phyloP scores from a whole-genome alignment of 2,329 filamentous ascomycete species.

The Hymenoscyphus fraxineus region DNA sequence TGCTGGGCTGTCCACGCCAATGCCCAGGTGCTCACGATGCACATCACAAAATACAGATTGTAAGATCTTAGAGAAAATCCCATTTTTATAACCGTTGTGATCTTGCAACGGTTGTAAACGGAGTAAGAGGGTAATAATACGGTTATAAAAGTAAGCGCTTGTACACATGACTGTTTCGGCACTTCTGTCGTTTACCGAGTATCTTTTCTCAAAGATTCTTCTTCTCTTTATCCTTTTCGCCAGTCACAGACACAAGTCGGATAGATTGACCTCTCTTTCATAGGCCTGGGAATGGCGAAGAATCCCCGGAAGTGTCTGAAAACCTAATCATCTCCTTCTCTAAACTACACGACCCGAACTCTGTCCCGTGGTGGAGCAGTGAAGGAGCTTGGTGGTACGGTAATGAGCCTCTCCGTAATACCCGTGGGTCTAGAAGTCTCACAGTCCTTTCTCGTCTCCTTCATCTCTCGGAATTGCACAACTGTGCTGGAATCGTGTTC shows the following conservation, averaged over 20 bases:
- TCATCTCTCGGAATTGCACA: conserved; percentile 46
- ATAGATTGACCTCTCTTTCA: conserved; percentile 35
- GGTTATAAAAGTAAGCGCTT: too few relatives aligned
- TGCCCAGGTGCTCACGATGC: too few relatives aligned
- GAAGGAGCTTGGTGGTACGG: conserved; percentile 36
- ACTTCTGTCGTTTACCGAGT: too few relatives aligned
- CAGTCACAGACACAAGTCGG: conserved; percentile 13
- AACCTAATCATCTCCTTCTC: conserved; percentile 17
- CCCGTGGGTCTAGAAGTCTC: conserved; percentile 42
- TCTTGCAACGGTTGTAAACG: too few relatives aligned
- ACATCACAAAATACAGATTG: too few relatives aligned
- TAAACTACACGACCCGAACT: conserved; percentile 41
- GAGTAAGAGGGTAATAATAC: too few relatives aligned
- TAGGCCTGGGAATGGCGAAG: conserved; percentile 29
- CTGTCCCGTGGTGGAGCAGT: conserved; percentile 38
- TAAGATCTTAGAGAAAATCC: too few relatives aligned
- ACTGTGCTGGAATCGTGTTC: conserved; percentile 42
- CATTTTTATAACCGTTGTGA: too few relatives aligned
- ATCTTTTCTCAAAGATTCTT: too few relatives aligned
- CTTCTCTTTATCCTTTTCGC: too few relatives aligned
- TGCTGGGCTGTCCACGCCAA: too few relatives aligned
- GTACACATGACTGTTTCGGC: too few relatives aligned
- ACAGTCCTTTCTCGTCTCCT: conserved; percentile 36
- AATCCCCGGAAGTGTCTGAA: conserved; percentile 30
- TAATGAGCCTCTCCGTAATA: conserved; percentile 42